Conservation (phyloP, 164 flowering plant species). For the Pachysandra terminalis region DNA sequence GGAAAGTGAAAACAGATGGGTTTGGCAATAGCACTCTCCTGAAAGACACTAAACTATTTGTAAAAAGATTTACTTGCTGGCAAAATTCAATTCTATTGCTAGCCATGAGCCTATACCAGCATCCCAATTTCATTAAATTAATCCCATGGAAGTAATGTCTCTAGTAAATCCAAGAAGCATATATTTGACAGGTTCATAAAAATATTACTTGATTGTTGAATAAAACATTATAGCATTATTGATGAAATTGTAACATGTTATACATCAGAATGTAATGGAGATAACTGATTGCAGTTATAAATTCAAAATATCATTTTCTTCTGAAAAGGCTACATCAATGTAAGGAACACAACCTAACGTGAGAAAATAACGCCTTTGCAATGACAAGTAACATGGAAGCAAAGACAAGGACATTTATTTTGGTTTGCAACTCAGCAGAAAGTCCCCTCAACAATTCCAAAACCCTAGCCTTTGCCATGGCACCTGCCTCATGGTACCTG, state of each 20-base stretch:
- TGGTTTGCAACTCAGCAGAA: slow-evolving; percentile 69
- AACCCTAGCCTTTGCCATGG: slow-evolving; percentile 67
- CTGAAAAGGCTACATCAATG: neutral
- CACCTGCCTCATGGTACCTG: slow-evolving; percentile 88
- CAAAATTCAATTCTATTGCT: no score
- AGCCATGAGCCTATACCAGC: neutral
- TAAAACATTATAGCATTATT: no score
- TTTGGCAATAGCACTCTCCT: no score
- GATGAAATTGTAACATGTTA: no score
- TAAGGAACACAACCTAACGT: slow-evolving; percentile 66
- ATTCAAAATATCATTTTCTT: no score
- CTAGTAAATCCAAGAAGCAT: neutral
- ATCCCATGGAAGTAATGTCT: neutral
- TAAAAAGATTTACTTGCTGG: no score
- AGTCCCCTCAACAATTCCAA: slow-evolving; percentile 75
- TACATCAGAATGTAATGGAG: no score
- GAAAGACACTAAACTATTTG: no score
- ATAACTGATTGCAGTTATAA: no score
- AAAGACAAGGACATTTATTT: slow-evolving; percentile 79
- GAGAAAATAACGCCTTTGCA: slow-evolving; percentile 87
- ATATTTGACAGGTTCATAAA: neutral
- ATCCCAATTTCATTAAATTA: neutral
- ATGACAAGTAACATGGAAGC: slow-evolving; percentile 88
- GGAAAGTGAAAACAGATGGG: no score
- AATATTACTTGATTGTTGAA: no score